Base-by-base conservation (phyloP, 2,329 filamentous ascomycete species). In the Fusarium sp. region DNA sequence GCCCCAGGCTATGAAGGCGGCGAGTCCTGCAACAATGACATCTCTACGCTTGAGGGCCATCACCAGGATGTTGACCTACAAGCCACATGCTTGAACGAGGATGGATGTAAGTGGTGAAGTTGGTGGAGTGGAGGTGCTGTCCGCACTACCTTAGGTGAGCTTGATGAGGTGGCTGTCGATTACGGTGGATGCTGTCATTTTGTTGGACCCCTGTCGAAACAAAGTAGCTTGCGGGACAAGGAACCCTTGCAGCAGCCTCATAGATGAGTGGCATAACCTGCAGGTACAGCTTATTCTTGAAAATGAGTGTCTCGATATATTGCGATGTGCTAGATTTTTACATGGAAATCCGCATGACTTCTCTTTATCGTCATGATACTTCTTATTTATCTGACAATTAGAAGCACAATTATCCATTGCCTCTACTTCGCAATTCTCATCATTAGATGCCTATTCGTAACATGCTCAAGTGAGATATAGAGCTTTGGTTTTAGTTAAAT, bases 1-100 rank as follows among this genome's bases (percentile, higher is more conserved):
- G 66, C 92, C 92, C 95, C 95, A 98, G 77, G 93, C 90, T 77
- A 97, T 83, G 80, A 97, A 93, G 78, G 84, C 86, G 78, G 85
- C 88, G 77, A 91, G 78, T 78, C 85, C 86, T 78, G 89, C 88
- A 79, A 91, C 79, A 77, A 88, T 84, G 79, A 90, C 85, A 86
- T 94, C 86, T 85, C 87, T 88, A 82, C 88, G 87, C 84, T 88
- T 88, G 82, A 93, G 84, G 85, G 88, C 89, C 91, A 91, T 89
- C 80, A 75, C 76, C 77, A 72, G 67, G 71, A 71, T 72, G 69
- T 70, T 72, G 55, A 67, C 69, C 66, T 67, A 60, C 66, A 56
- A 72, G 65, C 71, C 69, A 73, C 78, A 80, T 80, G 69, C 70
- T 77, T 71, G 59, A 67, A 63, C 54, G 39, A 57, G 51, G 58